phyloP scores from a whole-genome alignment of 2,329 filamentous ascomycete species.

The Ceratocystis huliohia region DNA sequence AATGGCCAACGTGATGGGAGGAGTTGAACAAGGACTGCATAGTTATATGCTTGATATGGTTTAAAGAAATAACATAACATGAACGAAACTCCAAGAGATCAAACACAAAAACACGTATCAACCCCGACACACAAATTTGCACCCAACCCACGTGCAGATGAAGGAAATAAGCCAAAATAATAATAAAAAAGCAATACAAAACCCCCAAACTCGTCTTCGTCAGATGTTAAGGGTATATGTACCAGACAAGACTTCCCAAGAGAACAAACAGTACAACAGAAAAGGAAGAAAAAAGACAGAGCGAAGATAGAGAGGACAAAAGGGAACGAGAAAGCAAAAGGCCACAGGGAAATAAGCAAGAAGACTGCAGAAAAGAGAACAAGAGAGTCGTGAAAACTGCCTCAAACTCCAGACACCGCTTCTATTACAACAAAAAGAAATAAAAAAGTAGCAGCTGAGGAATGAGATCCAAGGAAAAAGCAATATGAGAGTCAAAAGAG shows the following conservation, averaged over 20 bases:
- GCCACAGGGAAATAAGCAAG: neutral
- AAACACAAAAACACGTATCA: neutral
- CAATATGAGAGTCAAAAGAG: neutral
- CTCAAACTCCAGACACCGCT: conserved; percentile 1
- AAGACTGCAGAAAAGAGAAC: conserved; percentile 4
- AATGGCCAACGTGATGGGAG: neutral
- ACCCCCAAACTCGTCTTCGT: neutral
- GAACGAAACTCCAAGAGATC: neutral
- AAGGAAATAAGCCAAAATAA: neutral
- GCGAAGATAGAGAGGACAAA: neutral
- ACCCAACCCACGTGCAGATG: neutral
- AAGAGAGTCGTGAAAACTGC: conserved; percentile 18
- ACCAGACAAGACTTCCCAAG: conserved; percentile 7
- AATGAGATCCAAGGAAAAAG: neutral
- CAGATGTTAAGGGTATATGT: conserved; percentile 7
- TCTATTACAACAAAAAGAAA: neutral
- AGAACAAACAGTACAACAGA: conserved; percentile 9
- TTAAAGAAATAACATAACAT: conserved; percentile 1
- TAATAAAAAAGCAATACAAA: neutral
- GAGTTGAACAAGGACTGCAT: neutral
- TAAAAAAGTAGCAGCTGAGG: neutral
- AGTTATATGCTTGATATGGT: neutral
- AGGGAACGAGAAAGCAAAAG: neutral
- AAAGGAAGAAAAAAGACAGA: neutral
- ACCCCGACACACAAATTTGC: neutral